Evolutionary conservation across 805 yeast species (phyloP).

Genomic region (Pichia deserticola): DNA sequence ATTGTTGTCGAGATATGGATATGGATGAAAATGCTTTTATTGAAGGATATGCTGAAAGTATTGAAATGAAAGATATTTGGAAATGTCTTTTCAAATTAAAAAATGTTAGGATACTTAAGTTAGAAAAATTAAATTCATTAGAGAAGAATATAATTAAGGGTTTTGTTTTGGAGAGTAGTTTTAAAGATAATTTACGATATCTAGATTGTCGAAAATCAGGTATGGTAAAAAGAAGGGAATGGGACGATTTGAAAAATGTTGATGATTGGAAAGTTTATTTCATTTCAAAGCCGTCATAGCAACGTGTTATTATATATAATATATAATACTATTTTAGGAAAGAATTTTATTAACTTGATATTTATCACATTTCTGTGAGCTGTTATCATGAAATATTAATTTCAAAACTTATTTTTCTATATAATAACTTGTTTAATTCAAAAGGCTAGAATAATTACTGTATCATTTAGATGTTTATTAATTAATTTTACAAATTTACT

Average conservation of each 20-base stretch:
- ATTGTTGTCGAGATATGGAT: slow-evolving; percentile 30
- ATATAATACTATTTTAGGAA: too few species aligned
- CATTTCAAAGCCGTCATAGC: neutral
- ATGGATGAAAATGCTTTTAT: slow-evolving; percentile 22
- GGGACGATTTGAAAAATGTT: slow-evolving; percentile 31
- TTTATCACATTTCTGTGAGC: too few species aligned
- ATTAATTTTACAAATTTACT: too few species aligned
- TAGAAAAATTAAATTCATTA: slow-evolving; percentile 29
- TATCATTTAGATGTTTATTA: too few species aligned
- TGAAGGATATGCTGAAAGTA: slow-evolving; percentile 19
- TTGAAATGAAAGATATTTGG: slow-evolving; percentile 43
- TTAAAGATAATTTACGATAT: slow-evolving; percentile 14
- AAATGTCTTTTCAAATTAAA: slow-evolving; percentile 11
- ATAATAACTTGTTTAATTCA: too few species aligned
- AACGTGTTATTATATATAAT: too few species aligned
- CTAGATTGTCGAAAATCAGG: slow-evolving; percentile 43
- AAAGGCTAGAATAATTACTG: too few species aligned
- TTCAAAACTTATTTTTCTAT: too few species aligned
- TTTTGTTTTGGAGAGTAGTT: slow-evolving; percentile 11
- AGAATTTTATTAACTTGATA: too few species aligned
- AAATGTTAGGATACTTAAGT: slow-evolving; percentile 21
- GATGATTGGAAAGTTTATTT: slow-evolving; percentile 20
- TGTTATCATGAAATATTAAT: too few species aligned
- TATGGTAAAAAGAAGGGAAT: slow-evolving; percentile 38
- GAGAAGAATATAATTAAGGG: slow-evolving; percentile 22